These are phyloP conservation scores for Didymella sp. DNA, from an alignment of 2,329 filamentous ascomycete genomes.

Conservation along the genomic window DNA sequence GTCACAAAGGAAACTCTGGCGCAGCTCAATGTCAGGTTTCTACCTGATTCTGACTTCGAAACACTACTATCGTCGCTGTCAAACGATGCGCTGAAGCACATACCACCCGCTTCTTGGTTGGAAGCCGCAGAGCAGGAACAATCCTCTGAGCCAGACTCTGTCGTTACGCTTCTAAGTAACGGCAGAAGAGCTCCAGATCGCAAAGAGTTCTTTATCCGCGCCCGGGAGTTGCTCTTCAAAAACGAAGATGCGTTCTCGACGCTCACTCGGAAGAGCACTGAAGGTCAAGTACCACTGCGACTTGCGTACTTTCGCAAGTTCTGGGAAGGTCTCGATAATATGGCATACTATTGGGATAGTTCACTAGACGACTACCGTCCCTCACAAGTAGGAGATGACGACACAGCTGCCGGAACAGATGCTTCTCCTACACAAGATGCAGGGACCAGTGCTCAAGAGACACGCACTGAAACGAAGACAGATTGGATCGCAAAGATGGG, in stretches of 20 bases:
- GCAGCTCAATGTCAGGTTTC: conserved; percentile 53
- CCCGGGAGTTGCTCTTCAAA: conserved; percentile 60
- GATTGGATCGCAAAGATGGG: conserved; percentile 20
- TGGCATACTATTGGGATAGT: conserved; percentile 69
- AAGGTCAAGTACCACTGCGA: conserved; percentile 56
- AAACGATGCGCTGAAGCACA: conserved; percentile 45
- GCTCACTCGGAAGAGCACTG: conserved; percentile 57
- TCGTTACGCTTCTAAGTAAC: conserved; percentile 53
- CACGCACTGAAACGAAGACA: conserved; percentile 20
- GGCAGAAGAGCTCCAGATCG: conserved; percentile 57
- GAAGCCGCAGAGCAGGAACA: conserved; percentile 38
- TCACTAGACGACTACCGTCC: conserved; percentile 63
- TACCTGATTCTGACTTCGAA: conserved; percentile 48
- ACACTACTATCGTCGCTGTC: conserved; percentile 47
- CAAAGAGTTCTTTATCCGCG: conserved; percentile 57
- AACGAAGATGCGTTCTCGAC: conserved; percentile 66
- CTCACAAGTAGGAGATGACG: conserved; percentile 26
- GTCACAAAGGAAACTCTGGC: conserved; percentile 50
- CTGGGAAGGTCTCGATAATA: conserved; percentile 64
- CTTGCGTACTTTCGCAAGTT: conserved; percentile 66
- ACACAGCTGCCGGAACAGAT: conserved; percentile 8
- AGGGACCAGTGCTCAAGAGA: conserved; percentile 12
- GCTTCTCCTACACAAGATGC: neutral
- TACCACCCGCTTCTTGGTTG: conserved; percentile 51
- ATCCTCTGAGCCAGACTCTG: conserved; percentile 33